A percentile compares a stretch with the other conserved stretches of the same genome.
These are phyloP conservation scores for Trichoderma semiorbis DNA, from an alignment of 2,329 filamentous ascomycete genomes.

Conservation along the genomic window DNA sequence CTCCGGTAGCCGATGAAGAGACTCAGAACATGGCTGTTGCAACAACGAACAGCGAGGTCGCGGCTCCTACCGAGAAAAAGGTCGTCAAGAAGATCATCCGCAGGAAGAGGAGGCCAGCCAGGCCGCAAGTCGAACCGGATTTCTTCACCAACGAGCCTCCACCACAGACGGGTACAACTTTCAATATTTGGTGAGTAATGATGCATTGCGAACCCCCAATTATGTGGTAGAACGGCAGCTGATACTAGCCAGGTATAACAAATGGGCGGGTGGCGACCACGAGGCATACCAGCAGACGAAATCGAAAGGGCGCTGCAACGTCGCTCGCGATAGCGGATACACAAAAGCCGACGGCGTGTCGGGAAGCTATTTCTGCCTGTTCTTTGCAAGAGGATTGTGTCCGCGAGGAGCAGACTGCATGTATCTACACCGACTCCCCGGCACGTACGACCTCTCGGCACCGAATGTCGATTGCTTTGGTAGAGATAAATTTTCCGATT, in stretches of 20 bases:
- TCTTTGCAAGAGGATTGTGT: slow-evolving; percentile 78
- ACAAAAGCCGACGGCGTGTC: slow-evolving; percentile 72
- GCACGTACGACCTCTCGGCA: slow-evolving; percentile 84
- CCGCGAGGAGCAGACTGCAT: slow-evolving; percentile 90
- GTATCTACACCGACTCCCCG: slow-evolving; percentile 86
- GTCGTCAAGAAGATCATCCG: slow-evolving; percentile 81
- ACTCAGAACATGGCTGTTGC: slow-evolving; percentile 34
- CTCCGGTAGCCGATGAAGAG: slow-evolving; percentile 27
- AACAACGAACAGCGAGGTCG: slow-evolving; percentile 43
- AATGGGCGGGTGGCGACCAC: slow-evolving; percentile 92
- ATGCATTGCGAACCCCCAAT: neutral
- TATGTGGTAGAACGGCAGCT: neutral
- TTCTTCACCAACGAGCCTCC: slow-evolving; percentile 80
- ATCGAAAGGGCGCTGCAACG: slow-evolving; percentile 81
- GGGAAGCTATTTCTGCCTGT: slow-evolving; percentile 88
- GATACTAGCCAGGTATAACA: slow-evolving; percentile 81
- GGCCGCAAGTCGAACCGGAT: slow-evolving; percentile 84
- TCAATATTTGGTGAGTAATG: slow-evolving; percentile 59
- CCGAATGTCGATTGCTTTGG: slow-evolving; percentile 90
- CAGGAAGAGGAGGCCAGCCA: slow-evolving; percentile 84
- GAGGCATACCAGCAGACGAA: slow-evolving; percentile 88
- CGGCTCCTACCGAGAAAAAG: slow-evolving; percentile 55
- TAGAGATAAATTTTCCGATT: slow-evolving; percentile 87
- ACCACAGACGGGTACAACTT: slow-evolving; percentile 89
- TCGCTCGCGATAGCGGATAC: slow-evolving; percentile 75